Base-by-base conservation (phyloP, 2,329 filamentous ascomycete genomes). In the Xylaria sp. region DNA sequence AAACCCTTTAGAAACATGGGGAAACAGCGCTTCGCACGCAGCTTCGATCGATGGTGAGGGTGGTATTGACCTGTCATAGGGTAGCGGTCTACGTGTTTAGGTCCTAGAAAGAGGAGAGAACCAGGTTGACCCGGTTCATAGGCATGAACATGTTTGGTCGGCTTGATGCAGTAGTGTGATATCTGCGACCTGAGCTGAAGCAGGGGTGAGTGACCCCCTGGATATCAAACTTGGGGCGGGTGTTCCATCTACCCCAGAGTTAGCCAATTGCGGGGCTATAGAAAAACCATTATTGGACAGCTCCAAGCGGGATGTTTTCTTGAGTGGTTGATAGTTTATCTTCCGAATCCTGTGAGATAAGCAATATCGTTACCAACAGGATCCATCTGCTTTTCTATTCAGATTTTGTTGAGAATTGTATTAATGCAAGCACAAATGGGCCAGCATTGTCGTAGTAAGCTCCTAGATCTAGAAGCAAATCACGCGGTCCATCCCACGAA, bases 1-100 rank as follows among this genome's bases (percentile, higher is more conserved):
- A 71, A 71, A 73, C 71, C 42, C 5, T 67, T 65, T 27, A n/a
- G 71, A 71, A 71, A 71, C 71, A 63, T 65, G 64, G 58, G 47
- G 60, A 32, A 35, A 21, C 59, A 44, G 37, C 29, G 48, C 37
- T 62, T 27, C 40, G 63, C 21, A 64, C 47, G 21, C 42, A 23
- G 35, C 53, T 42, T 53, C 40, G 51, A 23, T 53, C 35, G 51
- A 23, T 40, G 47, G 47, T 32, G 51, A 57, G 40, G 44, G 70
- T 66, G 44, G 55, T 32, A 65, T 69, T 62, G 37, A 63, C 40
- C 25, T 23, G 40, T 58, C 42, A 47, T 29, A 42, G 27, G 48
- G 25, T 57, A 48, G 25, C 21, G 35, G 27, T n/a, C 23, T 12
- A 23, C 25, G 37, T 27, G 21, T n/a, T 27, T 48, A 23, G 58